These are phyloP conservation scores for Pharus latifolius DNA, from an alignment of 176 grass and related monocot genomes.

Conservation along the genomic window DNA sequence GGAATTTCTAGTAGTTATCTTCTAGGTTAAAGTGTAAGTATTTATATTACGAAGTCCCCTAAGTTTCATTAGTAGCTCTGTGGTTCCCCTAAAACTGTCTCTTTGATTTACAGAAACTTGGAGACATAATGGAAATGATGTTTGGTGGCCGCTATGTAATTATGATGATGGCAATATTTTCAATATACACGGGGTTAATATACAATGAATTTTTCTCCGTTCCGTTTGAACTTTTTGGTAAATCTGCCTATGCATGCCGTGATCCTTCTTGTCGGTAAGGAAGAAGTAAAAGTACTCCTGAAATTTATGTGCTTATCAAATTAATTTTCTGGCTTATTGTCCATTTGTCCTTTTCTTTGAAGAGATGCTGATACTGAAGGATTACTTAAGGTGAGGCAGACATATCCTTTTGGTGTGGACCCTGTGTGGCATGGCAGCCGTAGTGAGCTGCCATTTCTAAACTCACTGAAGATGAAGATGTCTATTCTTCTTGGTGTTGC, in stretches of 20 bases:
- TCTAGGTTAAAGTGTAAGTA: neutral
- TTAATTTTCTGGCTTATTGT: neutral
- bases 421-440: slow-evolving; percentile 80
- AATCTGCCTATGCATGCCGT: slow-evolving; percentile 81
- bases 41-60: neutral
- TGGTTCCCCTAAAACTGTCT: neutral
- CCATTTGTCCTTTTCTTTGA: slow-evolving; percentile 9
- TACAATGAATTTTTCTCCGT: slow-evolving; percentile 99
- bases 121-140: slow-evolving; percentile 96
- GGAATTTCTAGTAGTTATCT: neutral
- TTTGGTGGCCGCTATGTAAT: slow-evolving; percentile 96
- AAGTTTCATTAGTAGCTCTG: neutral
- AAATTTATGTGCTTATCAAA: neutral
- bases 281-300: neutral
- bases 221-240: slow-evolving; percentile 82
- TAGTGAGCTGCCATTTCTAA: slow-evolving; percentile 82
- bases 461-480: slow-evolving; percentile 99
- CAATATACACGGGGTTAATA: slow-evolving; percentile 90
- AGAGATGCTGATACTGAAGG: slow-evolving; percentile 70
- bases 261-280: slow-evolving; percentile 82
- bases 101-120: slow-evolving; percentile 69
- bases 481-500: slow-evolving; percentile 90
- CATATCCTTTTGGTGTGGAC: slow-evolving; percentile 94
- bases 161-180: slow-evolving; percentile 89
- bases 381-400: slow-evolving; percentile 48